Percentiles rank a stretch among this genome's conserved stretches.
Evolutionary conservation across 2,329 filamentous ascomycete genomes (phyloP).

Genomic region (Chaetomium sp.): DNA sequence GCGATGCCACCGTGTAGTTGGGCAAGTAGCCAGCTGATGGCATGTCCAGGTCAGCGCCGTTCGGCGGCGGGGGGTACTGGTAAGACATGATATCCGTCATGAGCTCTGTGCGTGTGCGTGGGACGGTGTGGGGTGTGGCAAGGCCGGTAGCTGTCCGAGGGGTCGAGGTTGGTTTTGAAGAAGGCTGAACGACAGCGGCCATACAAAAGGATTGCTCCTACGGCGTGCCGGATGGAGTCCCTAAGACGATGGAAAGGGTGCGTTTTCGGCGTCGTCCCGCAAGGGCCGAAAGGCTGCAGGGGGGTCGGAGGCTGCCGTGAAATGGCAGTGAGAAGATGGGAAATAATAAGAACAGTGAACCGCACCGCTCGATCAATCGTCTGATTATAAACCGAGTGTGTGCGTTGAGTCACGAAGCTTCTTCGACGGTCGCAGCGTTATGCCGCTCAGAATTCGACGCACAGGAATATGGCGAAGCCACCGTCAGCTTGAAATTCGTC

Average conservation of each 20-base stretch:
- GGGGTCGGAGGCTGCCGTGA: neutral
- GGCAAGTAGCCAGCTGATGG: slow-evolving; percentile 34
- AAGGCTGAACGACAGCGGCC: slow-evolving; percentile 30
- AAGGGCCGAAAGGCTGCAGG: neutral
- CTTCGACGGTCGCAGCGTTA: neutral
- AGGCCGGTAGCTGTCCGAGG: slow-evolving; percentile 28
- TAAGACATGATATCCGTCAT: slow-evolving; percentile 44
- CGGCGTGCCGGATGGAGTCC: slow-evolving; percentile 1
- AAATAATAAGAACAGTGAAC: neutral
- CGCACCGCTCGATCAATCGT: neutral
- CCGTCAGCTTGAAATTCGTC: too few relatives aligned
- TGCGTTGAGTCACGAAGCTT: neutral
- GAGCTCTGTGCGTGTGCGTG: slow-evolving; percentile 26
- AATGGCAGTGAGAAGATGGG: neutral
- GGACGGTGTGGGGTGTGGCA: slow-evolving; percentile 21
- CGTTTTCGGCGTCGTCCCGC: neutral
- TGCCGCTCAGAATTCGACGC: neutral
- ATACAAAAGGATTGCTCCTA: slow-evolving; percentile 22
- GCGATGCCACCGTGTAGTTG: slow-evolving; percentile 28
- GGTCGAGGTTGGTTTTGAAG: slow-evolving; percentile 29
- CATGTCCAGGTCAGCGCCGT: slow-evolving; percentile 37
- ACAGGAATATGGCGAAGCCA: neutral
- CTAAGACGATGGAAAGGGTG: neutral
- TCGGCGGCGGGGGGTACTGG: slow-evolving; percentile 40
- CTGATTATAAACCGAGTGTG: neutral